Evolutionary conservation across 2,329 filamentous ascomycete species (phyloP), one percentile per base, ranked within the genome.

Genomic region (Epichloe gansuensis): DNA sequence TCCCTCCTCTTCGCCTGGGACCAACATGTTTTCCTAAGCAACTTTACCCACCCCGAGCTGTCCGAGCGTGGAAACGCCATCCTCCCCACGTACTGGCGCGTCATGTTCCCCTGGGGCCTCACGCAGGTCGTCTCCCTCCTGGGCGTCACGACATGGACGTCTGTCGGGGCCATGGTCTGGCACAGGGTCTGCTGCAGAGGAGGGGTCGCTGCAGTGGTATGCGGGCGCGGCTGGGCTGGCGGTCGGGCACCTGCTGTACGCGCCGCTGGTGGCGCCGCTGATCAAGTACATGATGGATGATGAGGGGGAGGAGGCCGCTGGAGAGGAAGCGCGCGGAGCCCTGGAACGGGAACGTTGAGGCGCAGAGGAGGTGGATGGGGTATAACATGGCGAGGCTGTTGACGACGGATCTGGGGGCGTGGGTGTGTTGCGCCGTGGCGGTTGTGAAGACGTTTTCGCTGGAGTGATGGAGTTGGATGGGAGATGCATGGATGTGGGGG

Each of bases 1-100:
- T 69, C 72, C 0, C 65, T 77, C 49, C 66, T 70, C 58, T 75
- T 67, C 63, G 70, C 73, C 13, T 63, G 64, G 42, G 72, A 75
- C 61, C 72, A 75, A 56, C 65, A 69, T 55, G 57, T 68, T 49
- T 74, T 75, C 61, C 66, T 75, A 42, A 57, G 60, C 48, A 58
- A 64, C 57, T 59, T 75, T 54, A 64, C 69, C 3, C 59, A 57
- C 7, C 56, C 61, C 12, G 56, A 61, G 34, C 58, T 66, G 21
- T 53, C 58, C 23, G 60, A 64, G 41, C 59, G 61, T 28, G 62
- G 64, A 57, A 66, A 71, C 57, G 55, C 60, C 13, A 55, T 74
- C 13, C 63, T 75, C 4, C 73, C 74, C 0, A 57, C 62, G 3
- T 77, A 73, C 63, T 76, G 72, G 59, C 58, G 58, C 3, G 54